Evolutionary conservation across 163 green algal genomes (phyloP), one percentile per base, ranked within the genome.

Genomic region (Volvox carteri): DNA sequence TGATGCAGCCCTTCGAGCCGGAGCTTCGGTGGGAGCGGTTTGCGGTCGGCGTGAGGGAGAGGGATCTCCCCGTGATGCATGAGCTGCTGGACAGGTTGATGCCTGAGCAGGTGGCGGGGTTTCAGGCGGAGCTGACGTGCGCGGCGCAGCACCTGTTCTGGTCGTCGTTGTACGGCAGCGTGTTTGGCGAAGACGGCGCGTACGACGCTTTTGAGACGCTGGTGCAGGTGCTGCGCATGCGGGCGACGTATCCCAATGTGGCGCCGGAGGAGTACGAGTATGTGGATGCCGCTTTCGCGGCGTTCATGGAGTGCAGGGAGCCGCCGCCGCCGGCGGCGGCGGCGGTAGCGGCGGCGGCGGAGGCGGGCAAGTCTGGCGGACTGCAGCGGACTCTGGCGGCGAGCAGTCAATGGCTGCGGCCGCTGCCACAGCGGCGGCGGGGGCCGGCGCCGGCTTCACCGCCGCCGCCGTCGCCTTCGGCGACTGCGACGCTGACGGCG

Each of bases 141-240:
- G 90, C 84, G 9, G 86, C 90, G 28, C 84, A 93, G 86, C 90
- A 93, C 90, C 73, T 93, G 62, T 78, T 90, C 48, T 93, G 70
- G 67, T 86, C 58, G 72, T 78, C 33, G 39, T 23, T 91, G 68
- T 91, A 88, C 70, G 86, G 86, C 50, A 78, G 60, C 65, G 30
- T 91, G n/a, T 78, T 87, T 2, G 86, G 90, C 18, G 90, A 93
- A 46, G 72, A 85, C 23, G 90, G 90, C 0, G 70, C 54, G 28
- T 93, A 89, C 87, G 90, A 93, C 52, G 90, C 90, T 1, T 93
- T 93, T 67, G 90, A 93, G 75, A 93, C 90, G 21, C 77, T 93
- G 35, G n/a, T 88, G 74, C 80, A 90, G 81, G 79, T 86, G 42
- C 89, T 89, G 73, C 73, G 80, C 46, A 80, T 91, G 86, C 86